These are phyloP conservation scores for Digitaria exilis DNA, from an alignment of 202 grass and related monocot genomes.

Conservation along the genomic window DNA sequence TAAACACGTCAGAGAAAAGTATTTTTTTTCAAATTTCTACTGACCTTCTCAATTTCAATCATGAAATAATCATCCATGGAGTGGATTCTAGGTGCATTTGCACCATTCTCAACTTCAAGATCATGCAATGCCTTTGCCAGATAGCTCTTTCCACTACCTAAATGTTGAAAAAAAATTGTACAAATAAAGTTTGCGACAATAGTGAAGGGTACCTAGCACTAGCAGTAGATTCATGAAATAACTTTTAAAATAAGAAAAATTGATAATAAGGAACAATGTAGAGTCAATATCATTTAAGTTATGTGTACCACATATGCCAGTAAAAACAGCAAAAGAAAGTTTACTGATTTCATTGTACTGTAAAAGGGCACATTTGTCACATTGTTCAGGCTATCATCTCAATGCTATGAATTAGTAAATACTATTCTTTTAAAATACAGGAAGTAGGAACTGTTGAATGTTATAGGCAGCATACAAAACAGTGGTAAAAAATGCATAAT, in stretches of 20 bases:
- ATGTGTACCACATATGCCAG: neutral
- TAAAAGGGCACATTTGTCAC: constrained; percentile 13
- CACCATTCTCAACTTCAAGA: constrained; percentile 93
- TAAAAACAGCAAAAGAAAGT: constrained; percentile 2
- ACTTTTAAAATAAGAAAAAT: neutral
- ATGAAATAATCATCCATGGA: constrained; percentile 99
- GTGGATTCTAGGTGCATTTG: constrained; percentile 91
- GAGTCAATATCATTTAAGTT: constrained; percentile 2
- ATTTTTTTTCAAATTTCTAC: constrained; percentile 15
- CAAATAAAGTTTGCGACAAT: constrained; percentile 29
- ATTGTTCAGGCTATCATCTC: neutral
- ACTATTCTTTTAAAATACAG: neutral
- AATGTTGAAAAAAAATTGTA: constrained; percentile 33
- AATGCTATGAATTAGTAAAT: neutral
- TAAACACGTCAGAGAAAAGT: constrained; percentile 1
- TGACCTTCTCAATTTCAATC: constrained; percentile 98
- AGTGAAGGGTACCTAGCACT: constrained; percentile 6
- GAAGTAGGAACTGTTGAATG: constrained; percentile 4
- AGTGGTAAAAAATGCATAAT: neutral
- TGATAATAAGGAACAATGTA: neutral
- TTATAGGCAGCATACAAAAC: constrained; percentile 3
- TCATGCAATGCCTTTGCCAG: constrained; percentile 90
- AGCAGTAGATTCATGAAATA: neutral
- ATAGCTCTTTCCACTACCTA: constrained; percentile 99
- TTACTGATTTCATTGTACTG: neutral